These are phyloP conservation scores for Colletotrichum sp. DNA, from an alignment of 2,329 filamentous ascomycete species.

Conservation along the genomic window DNA sequence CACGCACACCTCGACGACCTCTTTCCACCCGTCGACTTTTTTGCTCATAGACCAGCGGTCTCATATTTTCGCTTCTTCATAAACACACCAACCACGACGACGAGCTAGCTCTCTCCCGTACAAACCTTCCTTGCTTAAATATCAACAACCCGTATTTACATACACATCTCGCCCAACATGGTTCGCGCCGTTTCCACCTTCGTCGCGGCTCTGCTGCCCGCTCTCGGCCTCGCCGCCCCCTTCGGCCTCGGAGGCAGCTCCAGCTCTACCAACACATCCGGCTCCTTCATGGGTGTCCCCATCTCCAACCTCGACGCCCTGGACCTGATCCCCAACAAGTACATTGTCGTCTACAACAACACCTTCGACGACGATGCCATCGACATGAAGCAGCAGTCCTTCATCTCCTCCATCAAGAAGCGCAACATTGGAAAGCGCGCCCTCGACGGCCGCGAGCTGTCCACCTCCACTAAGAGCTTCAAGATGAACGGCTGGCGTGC, in stretches of 20 bases:
- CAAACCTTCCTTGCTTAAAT: slow-evolving; percentile 4
- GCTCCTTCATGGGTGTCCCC: slow-evolving; percentile 44
- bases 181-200: slow-evolving; percentile 24
- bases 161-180: slow-evolving; percentile 23
- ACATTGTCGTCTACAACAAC: slow-evolving; percentile 70
- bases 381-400: slow-evolving; percentile 51
- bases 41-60: slow-evolving; percentile 18
- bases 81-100: slow-evolving; percentile 6
- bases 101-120: slow-evolving; percentile 21
- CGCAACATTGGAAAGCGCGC: slow-evolving; percentile 61
- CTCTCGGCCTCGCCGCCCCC: slow-evolving; percentile 26
- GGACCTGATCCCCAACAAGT: slow-evolving; percentile 59
- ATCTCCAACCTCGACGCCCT: slow-evolving; percentile 53
- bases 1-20: slow-evolving; percentile 9
- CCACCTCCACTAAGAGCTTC: slow-evolving; percentile 50
- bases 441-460: slow-evolving; percentile 50
- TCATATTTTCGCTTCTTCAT: slow-evolving; percentile 17
- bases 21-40: slow-evolving; percentile 2
- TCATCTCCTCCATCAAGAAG: slow-evolving; percentile 56
- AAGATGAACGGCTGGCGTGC: slow-evolving; percentile 56
- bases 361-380: slow-evolving; percentile 54
- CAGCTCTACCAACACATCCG: slow-evolving; percentile 24
- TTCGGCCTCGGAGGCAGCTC: slow-evolving; percentile 24
- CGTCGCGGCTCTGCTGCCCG: slow-evolving; percentile 25
- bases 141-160: slow-evolving; percentile 4